A percentile compares a stretch with the other conserved stretches of the same genome.
phyloP scores from a whole-genome alignment of 345 rosid genomes.

The Toxicodendron radicans region DNA sequence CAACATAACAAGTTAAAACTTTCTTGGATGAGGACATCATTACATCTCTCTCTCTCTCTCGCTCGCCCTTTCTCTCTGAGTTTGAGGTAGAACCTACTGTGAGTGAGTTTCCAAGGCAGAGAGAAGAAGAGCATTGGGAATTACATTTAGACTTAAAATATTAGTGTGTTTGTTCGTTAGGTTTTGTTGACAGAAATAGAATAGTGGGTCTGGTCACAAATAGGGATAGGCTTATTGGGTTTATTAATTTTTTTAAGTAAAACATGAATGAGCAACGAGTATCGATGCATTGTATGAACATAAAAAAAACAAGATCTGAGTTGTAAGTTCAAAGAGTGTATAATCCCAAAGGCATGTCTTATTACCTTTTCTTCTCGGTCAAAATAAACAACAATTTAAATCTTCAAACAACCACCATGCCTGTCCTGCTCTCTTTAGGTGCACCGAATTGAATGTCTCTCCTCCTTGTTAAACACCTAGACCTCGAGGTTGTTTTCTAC shows the following conservation, averaged over 20 bases:
- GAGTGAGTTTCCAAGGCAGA: conserved; percentile 39
- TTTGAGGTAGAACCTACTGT: conserved; percentile 21
- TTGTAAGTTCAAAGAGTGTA: conserved; percentile 28
- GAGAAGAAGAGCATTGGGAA: conserved; percentile 33
- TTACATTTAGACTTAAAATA: not conserved
- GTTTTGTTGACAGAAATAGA: conserved; percentile 19
- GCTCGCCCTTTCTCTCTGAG: conserved; percentile 20
- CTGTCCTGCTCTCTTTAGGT: conserved; percentile 15
- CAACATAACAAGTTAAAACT: not conserved
- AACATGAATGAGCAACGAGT: conserved; percentile 5
- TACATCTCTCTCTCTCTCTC: conserved; percentile 9
- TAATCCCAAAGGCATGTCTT: conserved; percentile 62
- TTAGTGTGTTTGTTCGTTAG: not conserved
- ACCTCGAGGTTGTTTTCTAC: conserved; percentile 7
- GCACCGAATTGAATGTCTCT: conserved; percentile 16
- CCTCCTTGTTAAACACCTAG: conserved; percentile 1
- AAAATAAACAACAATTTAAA: conserved; percentile 27
- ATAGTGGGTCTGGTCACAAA: conserved; percentile 28
- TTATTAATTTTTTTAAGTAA: not conserved
- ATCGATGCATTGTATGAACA: conserved; percentile 19
- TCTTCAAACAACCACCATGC: conserved; percentile 26
- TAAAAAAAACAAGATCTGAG: conserved; percentile 20
- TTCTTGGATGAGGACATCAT: conserved; percentile 28
- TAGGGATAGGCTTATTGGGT: conserved; percentile 23
- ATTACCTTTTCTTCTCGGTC: conserved; percentile 33